These are phyloP conservation scores for Kokia cookei DNA, from an alignment of 441 rosid genomes.

Conservation along the genomic window DNA sequence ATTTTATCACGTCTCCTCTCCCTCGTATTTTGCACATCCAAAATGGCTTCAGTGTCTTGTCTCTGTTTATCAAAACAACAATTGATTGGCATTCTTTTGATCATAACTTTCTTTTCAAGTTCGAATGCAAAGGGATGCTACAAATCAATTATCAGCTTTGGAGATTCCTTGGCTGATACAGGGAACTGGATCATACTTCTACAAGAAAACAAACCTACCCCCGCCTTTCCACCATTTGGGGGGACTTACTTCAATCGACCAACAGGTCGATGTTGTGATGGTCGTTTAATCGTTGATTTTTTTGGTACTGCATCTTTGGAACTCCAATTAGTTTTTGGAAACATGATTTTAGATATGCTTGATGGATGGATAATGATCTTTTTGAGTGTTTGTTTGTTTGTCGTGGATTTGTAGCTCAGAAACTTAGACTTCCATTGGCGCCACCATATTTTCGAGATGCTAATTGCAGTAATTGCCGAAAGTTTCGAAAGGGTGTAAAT, in stretches of 20 bases:
- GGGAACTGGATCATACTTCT: conserved; percentile 28
- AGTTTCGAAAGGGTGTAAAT: conserved; percentile 32
- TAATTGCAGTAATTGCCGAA: background rate
- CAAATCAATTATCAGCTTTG: conserved; percentile 44
- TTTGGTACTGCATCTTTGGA: conserved; percentile 22
- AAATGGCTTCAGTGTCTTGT: background rate
- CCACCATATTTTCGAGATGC: conserved; percentile 29
- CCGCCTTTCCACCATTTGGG: conserved; percentile 32
- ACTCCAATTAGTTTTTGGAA: background rate
- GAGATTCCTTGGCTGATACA: conserved; percentile 47
- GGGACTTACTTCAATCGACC: conserved; percentile 34
- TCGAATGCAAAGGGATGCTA: background rate
- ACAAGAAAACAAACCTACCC: conserved; percentile 9
- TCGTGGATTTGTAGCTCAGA: conserved; percentile 22
- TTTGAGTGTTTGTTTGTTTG: background rate
- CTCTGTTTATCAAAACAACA: background rate
- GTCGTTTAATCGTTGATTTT: conserved; percentile 46
- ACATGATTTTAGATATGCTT: background rate
- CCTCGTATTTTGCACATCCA: too few species aligned
- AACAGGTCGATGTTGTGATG: conserved; percentile 37
- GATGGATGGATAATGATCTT: background rate
- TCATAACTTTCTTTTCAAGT: background rate
- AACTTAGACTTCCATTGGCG: conserved; percentile 35
- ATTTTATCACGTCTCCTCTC: too few species aligned
- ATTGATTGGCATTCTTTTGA: background rate